Evolutionary conservation across 805 yeast species (phyloP).

Genomic region (Sugiyamaella floridensis): DNA sequence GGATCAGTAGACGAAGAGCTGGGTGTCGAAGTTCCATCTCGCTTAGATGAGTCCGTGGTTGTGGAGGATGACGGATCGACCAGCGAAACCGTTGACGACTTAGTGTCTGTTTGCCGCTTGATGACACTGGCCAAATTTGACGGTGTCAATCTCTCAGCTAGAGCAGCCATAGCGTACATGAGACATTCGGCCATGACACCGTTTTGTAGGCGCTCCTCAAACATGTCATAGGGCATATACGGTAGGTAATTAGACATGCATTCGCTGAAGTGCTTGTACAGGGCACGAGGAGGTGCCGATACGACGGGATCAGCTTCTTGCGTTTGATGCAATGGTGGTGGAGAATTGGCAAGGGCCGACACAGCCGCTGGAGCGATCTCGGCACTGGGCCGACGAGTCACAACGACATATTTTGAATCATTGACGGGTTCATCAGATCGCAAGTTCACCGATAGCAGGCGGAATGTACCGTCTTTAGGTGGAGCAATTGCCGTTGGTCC

Average conservation of each 20-base stretch:
- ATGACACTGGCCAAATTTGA: conserved; percentile 4
- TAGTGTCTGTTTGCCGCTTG: not conserved
- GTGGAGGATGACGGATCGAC: not conserved
- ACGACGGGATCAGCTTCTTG: not conserved
- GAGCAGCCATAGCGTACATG: conserved; percentile 23
- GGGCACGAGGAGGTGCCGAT: conserved; percentile 12
- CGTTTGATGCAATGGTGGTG: not conserved
- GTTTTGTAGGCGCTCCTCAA: conserved; percentile 15
- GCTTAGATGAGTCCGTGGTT: not conserved
- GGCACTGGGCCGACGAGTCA: conserved; percentile 11
- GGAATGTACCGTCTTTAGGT: conserved; percentile 22
- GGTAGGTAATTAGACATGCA: conserved; percentile 21
- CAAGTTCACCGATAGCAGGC: conserved; percentile 25
- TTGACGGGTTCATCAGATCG: conserved; percentile 11
- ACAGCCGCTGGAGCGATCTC: not conserved
- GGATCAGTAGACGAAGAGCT: not conserved
- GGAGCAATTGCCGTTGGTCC: conserved; percentile 29
- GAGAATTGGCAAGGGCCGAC: not conserved
- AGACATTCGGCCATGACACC: conserved; percentile 23
- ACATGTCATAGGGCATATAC: conserved; percentile 17
- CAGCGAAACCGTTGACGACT: not conserved
- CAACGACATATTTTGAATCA: conserved; percentile 8
- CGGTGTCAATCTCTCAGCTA: conserved; percentile 16
- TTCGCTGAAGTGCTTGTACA: conserved; percentile 16
- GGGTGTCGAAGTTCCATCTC: not conserved